These are phyloP conservation scores for Thielaviopsis ethacetica DNA, from an alignment of 2,329 filamentous ascomycete genomes.

Conservation along the genomic window DNA sequence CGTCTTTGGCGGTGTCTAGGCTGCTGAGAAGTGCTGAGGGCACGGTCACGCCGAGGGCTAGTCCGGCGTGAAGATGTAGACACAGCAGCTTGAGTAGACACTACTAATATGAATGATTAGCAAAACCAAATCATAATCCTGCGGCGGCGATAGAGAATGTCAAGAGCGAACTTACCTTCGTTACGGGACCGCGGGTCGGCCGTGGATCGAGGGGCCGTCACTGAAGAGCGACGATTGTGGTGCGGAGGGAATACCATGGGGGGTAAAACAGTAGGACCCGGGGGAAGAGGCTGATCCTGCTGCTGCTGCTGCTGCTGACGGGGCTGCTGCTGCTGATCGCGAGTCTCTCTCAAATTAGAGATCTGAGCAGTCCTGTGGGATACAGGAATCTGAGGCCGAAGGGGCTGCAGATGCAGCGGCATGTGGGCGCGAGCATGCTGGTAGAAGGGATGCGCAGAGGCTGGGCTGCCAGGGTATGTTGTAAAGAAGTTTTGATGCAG, in stretches of 20 bases:
- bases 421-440: background rate
- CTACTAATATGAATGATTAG: background rate
- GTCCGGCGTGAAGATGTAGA: slow-evolving; percentile 1
- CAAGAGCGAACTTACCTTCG: background rate
- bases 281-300: background rate
- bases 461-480: background rate
- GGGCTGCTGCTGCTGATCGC: background rate
- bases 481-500: background rate
- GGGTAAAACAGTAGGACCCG: background rate
- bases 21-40: background rate
- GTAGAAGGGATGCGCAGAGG: background rate
- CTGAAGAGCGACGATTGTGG: background rate
- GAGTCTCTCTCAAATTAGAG: background rate
- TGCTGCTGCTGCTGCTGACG: background rate
- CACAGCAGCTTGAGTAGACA: background rate
- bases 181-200: background rate
- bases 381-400: background rate
- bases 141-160: background rate
- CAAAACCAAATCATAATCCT: background rate
- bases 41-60: slow-evolving; percentile 11
- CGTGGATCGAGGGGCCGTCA: background rate
- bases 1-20: background rate
- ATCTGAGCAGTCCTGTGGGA: background rate
- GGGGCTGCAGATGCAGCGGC: background rate
- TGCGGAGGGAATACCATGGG: background rate